phyloP scores from a whole-genome alignment of 2,329 filamentous ascomycete genomes.

The Colletotrichum chrysophilum region DNA sequence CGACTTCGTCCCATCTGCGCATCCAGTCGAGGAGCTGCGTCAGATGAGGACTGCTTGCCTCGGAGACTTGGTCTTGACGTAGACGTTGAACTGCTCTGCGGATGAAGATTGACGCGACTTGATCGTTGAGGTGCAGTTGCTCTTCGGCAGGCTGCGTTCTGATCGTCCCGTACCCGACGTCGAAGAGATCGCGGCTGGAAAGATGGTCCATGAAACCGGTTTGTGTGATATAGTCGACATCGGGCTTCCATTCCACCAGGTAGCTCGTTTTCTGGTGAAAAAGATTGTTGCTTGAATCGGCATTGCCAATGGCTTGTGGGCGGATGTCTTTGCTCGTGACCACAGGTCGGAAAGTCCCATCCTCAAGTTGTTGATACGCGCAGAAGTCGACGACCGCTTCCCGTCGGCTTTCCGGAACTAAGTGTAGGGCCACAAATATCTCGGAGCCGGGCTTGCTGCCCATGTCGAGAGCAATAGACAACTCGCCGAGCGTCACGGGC shows the following conservation, averaged over 20 bases:
- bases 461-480: neutral
- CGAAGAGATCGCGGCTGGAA: neutral
- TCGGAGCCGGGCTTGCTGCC: neutral
- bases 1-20: too few species aligned
- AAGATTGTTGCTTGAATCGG: neutral
- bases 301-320: neutral
- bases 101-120: too few species aligned
- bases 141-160: too few species aligned
- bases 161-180: neutral
- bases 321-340: neutral
- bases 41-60: too few species aligned
- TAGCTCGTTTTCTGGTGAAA: neutral
- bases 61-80: too few species aligned
- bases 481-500: neutral
- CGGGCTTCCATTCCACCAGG: neutral
- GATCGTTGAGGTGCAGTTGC: too few species aligned
- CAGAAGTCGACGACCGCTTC: neutral
- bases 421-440: neutral
- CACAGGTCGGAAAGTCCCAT: too few species aligned
- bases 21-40: too few species aligned
- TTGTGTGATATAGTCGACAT: neutral
- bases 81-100: too few species aligned
- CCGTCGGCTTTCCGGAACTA: neutral
- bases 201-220: neutral
- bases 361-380: too few species aligned